A percentile compares a stretch with the other conserved stretches of the same genome.
These are phyloP conservation scores for Backusella luteola DNA, from an alignment of 192 early-diverging fungal species.

Conservation along the genomic window DNA sequence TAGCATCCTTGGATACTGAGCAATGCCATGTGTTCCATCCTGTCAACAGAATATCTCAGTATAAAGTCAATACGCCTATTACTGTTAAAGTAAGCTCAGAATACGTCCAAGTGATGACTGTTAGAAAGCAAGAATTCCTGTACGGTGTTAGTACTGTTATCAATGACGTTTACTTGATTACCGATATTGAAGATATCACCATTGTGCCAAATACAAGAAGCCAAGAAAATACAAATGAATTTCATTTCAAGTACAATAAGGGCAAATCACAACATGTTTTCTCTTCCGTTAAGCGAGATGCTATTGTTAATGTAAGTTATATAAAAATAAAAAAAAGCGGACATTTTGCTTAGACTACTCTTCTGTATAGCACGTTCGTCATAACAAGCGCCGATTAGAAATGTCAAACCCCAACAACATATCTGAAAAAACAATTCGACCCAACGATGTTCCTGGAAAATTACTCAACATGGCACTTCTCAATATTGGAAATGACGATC, in stretches of 20 bases:
- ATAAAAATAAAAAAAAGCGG: no score
- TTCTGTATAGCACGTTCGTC: slow-evolving; percentile 65
- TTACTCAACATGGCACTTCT: slow-evolving; percentile 91
- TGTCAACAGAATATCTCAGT: slow-evolving; percentile 67
- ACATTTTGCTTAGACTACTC: neutral
- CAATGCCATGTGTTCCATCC: slow-evolving; percentile 61
- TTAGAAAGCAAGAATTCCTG: slow-evolving; percentile 49
- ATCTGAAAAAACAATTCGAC: slow-evolving; percentile 73
- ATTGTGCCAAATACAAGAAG: slow-evolving; percentile 16
- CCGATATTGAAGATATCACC: slow-evolving; percentile 37
- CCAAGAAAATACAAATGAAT: slow-evolving; percentile 68
- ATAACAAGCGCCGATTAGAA: slow-evolving; percentile 68
- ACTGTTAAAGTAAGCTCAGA: slow-evolving; percentile 81
- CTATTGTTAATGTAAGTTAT: slow-evolving; percentile 44
- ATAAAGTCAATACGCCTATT: slow-evolving; percentile 67
- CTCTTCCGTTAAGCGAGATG: slow-evolving; percentile 71
- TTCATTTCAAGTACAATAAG: slow-evolving; percentile 75
- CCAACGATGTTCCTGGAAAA: slow-evolving; percentile 88
- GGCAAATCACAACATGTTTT: slow-evolving; percentile 64
- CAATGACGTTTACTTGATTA: slow-evolving; percentile 86
- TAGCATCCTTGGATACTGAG: slow-evolving; percentile 70
- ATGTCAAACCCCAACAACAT: slow-evolving; percentile 60
- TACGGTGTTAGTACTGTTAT: slow-evolving; percentile 67
- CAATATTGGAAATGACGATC: slow-evolving; percentile 83
- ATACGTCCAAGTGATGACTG: slow-evolving; percentile 76